phyloP scores from a whole-genome alignment of 176 grass and related monocot species.

The Oryza punctata region DNA sequence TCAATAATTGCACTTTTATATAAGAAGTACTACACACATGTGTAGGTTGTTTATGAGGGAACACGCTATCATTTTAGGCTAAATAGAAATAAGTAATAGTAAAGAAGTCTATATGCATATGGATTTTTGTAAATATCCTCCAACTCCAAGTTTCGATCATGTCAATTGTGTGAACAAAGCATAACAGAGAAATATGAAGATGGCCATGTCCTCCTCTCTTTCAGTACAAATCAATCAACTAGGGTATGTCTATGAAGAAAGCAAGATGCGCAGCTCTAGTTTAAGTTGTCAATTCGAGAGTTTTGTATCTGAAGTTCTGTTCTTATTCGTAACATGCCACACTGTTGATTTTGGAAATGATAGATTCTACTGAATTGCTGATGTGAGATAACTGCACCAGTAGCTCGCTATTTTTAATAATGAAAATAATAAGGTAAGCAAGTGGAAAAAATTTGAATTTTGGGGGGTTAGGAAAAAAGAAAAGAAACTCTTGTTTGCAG shows the following conservation, averaged over 20 bases:
- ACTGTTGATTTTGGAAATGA: neutral
- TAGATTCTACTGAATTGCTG: constrained; percentile 3
- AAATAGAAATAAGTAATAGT: neutral
- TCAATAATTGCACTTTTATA: neutral
- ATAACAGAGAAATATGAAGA: neutral
- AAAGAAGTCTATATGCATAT: no score
- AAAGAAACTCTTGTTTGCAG: neutral
- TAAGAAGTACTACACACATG: neutral
- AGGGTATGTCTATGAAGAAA: neutral
- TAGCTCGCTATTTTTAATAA: neutral
- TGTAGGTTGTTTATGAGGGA: neutral
- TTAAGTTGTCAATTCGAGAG: neutral
- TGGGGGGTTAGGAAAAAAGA: neutral
- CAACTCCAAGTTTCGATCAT: neutral
- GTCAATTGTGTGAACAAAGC: constrained; percentile 1
- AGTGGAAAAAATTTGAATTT: neutral
- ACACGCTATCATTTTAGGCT: neutral
- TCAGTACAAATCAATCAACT: neutral
- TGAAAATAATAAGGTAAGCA: neutral
- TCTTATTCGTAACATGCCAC: neutral
- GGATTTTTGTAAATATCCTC: neutral
- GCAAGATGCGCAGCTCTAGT: neutral
- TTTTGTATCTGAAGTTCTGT: neutral
- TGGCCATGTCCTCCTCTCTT: neutral
- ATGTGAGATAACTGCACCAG: neutral